Evolutionary conservation across 73 alveolate genomes (phyloP).

Genomic region (Urostyla sp.): DNA sequence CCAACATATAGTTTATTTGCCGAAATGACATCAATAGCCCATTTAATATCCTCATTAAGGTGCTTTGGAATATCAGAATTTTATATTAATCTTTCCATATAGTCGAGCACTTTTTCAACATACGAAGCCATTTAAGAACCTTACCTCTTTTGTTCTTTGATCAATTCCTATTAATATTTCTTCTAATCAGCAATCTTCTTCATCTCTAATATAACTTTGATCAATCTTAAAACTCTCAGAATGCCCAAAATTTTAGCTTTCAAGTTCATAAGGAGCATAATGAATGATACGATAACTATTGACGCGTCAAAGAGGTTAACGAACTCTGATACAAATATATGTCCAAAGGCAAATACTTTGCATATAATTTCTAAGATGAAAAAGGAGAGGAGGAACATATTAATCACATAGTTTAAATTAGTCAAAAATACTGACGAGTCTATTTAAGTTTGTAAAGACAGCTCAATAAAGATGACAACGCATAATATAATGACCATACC

Average conservation of each 20-base stretch:
- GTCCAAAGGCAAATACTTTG: slow-evolving; percentile 67
- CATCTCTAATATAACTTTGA: slow-evolving; percentile 78
- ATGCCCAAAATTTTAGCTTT: slow-evolving; percentile 61
- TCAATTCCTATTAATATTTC: slow-evolving; percentile 61
- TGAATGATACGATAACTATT: slow-evolving; percentile 63
- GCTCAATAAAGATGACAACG: slow-evolving; percentile 64
- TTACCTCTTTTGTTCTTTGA: slow-evolving; percentile 70
- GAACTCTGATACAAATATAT: slow-evolving; percentile 49
- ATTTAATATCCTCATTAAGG: slow-evolving; percentile 62
- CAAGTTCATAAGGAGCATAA: slow-evolving; percentile 43
- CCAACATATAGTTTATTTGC: slow-evolving; percentile 64
- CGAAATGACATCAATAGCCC: slow-evolving; percentile 65
- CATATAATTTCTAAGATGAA: slow-evolving; percentile 67
- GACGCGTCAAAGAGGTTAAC: slow-evolving; percentile 65
- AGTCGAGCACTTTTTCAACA: slow-evolving; percentile 74
- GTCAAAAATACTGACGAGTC: background rate
- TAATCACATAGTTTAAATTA: slow-evolving; percentile 46
- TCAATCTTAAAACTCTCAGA: slow-evolving; percentile 67
- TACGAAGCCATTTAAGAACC: slow-evolving; percentile 68
- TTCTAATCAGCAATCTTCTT: slow-evolving; percentile 74
- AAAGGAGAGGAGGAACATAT: slow-evolving; percentile 50
- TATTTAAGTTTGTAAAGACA: slow-evolving; percentile 40
- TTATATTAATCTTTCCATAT: slow-evolving; percentile 49
- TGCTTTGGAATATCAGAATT: slow-evolving; percentile 64
- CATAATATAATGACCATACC: slow-evolving; percentile 72